Evolutionary conservation across 129 eudicot species (phyloP).

Genomic region (Lactuca saligna): DNA sequence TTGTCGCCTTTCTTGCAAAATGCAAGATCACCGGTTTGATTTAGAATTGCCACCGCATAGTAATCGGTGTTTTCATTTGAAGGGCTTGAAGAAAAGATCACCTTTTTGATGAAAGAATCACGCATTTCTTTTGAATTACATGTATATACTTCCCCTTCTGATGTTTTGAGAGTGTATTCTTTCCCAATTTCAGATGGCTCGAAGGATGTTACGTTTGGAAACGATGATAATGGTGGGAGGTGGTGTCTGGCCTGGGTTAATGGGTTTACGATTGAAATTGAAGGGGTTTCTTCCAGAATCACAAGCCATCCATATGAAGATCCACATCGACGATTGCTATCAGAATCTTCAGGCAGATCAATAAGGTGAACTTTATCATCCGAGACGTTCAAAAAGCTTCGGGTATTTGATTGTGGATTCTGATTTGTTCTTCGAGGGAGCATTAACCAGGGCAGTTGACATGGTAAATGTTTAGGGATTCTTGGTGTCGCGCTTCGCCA

Average conservation of each 20-base stretch:
- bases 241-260: slow-evolving; percentile 39
- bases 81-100: slow-evolving; percentile 58
- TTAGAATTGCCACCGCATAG: slow-evolving; percentile 55
- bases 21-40: slow-evolving; percentile 61
- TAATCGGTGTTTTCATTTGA: slow-evolving; percentile 22
- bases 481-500: slow-evolving; percentile 47
- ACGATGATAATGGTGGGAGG: slow-evolving; percentile 58
- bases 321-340: slow-evolving; percentile 63
- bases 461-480: slow-evolving; percentile 44
- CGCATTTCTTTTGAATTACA: slow-evolving; percentile 65
- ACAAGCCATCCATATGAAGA: slow-evolving; percentile 79
- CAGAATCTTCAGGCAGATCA: slow-evolving; percentile 48
- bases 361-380: slow-evolving; percentile 40
- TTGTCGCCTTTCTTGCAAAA: slow-evolving; percentile 48
- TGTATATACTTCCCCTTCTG: slow-evolving; percentile 31
- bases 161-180: slow-evolving; percentile 52
- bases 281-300: slow-evolving; percentile 53
- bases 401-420: slow-evolving; percentile 24
- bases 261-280: slow-evolving; percentile 52
- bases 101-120: slow-evolving; percentile 58
- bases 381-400: slow-evolving; percentile 42
- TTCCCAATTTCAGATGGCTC: slow-evolving; percentile 47
- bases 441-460: slow-evolving; percentile 69
- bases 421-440: slow-evolving; percentile 47
- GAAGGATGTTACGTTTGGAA: slow-evolving; percentile 54